Evolutionary conservation across 2,329 filamentous ascomycete genomes (phyloP), one percentile per base, ranked within the genome.

Genomic region (Neonectria sp.): DNA sequence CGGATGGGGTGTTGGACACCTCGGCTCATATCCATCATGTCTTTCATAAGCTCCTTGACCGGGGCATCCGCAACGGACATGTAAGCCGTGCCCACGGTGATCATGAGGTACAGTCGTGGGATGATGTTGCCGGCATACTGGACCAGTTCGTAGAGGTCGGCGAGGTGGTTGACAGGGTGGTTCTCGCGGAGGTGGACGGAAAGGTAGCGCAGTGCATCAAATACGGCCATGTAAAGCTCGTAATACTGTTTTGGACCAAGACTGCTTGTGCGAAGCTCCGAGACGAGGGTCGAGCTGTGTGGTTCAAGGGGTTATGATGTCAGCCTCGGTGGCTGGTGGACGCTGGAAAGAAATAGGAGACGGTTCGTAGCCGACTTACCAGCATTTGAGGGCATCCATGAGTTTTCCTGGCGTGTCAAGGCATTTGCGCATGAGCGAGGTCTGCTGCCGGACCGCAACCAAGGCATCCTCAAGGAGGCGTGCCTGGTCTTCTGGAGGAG

Each of bases 1-100:
- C 96, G 93, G 70, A 98, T 95, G 17, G 96, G 96, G 82, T 99
- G 96, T 79, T 99, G 96, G 25, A 99, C 95, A 63, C 96, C 96
- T 70, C 96, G 90, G 82, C 95, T 98, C 96, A 99, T 99, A 82
- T 99, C 96, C 96, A 99, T 99, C 96, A 99, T 99, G 82, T 99
- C 96, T 84, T 99, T 99, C 96, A 99, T 99, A 70, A 99, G 94
- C 85, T 99, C 96, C 84, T 99, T 99, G 74, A 99, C 96, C 1
- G 96, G 96, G 65, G 97, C 96, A 87, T 98, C 96, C 77, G 96
- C 93, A 78, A 99, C 97, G 29, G 94, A 92, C 96, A 99, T 99
- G 86, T 99, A 99, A 55, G 97, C 97, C 3, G 96, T 99, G 65
- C 96, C 96, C 45, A 99, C 97, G 0, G 97, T 99, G 78, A 99